Evolutionary conservation across 805 yeast species (phyloP).

Genomic region (Schwanniomyces vanrijiae): DNA sequence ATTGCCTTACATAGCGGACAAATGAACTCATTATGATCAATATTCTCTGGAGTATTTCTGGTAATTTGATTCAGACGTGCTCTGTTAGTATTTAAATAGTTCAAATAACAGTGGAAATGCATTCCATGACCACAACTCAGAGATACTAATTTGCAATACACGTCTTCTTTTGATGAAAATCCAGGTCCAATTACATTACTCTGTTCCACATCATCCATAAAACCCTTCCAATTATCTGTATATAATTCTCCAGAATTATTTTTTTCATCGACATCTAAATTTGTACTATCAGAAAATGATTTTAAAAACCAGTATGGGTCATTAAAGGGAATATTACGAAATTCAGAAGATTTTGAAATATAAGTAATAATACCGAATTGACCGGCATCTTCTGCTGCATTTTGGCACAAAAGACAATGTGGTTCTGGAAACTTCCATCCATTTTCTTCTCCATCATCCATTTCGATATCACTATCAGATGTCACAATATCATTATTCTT

Average conservation of each 20-base stretch:
- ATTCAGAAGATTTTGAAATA: slow-evolving; percentile 56
- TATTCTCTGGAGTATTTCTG: slow-evolving; percentile 76
- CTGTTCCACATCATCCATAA: slow-evolving; percentile 35
- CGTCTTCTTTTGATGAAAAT: slow-evolving; percentile 45
- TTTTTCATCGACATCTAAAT: slow-evolving; percentile 37
- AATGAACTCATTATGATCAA: slow-evolving; percentile 67
- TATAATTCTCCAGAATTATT: slow-evolving; percentile 13
- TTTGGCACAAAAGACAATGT: slow-evolving; percentile 80
- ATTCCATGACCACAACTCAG: slow-evolving; percentile 93
- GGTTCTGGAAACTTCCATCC: slow-evolving; percentile 72
- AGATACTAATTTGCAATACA: slow-evolving; percentile 49
- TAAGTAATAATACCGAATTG: slow-evolving; percentile 76
- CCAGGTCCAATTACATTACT: slow-evolving; percentile 67
- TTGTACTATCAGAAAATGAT: slow-evolving; percentile 52
- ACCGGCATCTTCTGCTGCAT: slow-evolving; percentile 63
- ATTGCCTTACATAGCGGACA: slow-evolving; percentile 92
- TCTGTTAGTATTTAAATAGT: slow-evolving; percentile 57
- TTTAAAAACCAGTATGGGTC: slow-evolving; percentile 65
- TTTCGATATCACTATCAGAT: slow-evolving; percentile 42
- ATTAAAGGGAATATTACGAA: slow-evolving; percentile 63
- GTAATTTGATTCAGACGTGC: slow-evolving; percentile 70
- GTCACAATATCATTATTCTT: slow-evolving; percentile 42
- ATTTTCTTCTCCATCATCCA: slow-evolving; percentile 34
- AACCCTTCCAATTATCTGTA: slow-evolving; percentile 36
- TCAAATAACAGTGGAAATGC: slow-evolving; percentile 76